Conservation (phyloP, 768 basidiomycete species). For the Dacryopinax primogenitus region DNA sequence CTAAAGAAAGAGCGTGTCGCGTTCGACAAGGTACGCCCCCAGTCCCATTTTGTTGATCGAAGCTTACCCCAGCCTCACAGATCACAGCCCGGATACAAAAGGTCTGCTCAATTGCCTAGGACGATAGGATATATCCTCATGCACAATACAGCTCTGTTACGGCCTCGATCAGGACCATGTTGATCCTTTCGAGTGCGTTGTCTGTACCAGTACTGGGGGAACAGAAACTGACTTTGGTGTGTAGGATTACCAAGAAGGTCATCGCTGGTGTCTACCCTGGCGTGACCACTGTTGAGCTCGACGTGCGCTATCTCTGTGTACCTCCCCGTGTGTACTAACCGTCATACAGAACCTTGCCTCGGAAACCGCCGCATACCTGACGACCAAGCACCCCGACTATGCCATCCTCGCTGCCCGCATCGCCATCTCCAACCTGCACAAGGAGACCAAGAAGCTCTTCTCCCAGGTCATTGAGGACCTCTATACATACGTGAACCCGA, state of each 20-base stretch:
- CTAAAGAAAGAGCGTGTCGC: slow-evolving; percentile 85
- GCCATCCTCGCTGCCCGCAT: slow-evolving; percentile 97
- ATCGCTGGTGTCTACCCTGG: slow-evolving; percentile 87
- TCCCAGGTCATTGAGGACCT: slow-evolving; percentile 84
- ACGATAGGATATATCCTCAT: background rate
- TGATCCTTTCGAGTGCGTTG: slow-evolving; percentile 75
- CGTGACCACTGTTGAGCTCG: slow-evolving; percentile 93
- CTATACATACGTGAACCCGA: slow-evolving; percentile 91
- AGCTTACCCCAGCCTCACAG: slow-evolving; percentile 28
- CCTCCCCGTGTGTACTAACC: background rate
- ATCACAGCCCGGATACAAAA: slow-evolving; percentile 79
- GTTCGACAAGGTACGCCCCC: slow-evolving; percentile 66
- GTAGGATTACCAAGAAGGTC: slow-evolving; percentile 80
- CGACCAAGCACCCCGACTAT: slow-evolving; percentile 95
- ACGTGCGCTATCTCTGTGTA: slow-evolving; percentile 42
- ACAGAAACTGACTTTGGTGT: background rate
- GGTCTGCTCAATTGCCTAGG: slow-evolving; percentile 12
- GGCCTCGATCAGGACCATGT: slow-evolving; percentile 87
- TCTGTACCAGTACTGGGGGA: slow-evolving; percentile 5
- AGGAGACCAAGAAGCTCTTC: slow-evolving; percentile 97
- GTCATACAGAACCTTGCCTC: slow-evolving; percentile 72
- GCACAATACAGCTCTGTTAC: slow-evolving; percentile 57
- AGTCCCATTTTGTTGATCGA: background rate
- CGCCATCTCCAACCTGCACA: slow-evolving; percentile 96
- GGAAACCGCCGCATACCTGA: slow-evolving; percentile 93